A percentile compares a stretch with the other conserved stretches of the same genome.
These are phyloP conservation scores for Danielia reshetovae DNA, from an alignment of 805 yeast species.

Conservation along the genomic window DNA sequence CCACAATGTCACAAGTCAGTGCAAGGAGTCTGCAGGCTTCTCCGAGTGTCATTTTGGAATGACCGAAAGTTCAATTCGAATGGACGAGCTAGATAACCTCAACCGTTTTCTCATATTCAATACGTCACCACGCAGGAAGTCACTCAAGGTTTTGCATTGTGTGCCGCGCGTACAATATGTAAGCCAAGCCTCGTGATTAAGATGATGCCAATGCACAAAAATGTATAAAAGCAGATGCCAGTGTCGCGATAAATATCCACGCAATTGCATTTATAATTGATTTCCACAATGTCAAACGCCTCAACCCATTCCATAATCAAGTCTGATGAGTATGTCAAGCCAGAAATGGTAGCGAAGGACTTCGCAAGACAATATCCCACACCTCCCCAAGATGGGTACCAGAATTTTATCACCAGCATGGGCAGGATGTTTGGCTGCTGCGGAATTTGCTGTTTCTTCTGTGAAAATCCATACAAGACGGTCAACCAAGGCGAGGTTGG, in stretches of 20 bases:
- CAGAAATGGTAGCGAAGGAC: conserved; percentile 39
- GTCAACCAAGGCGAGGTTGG: conserved; percentile 70
- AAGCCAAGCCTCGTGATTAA: no score
- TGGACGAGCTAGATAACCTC: no score
- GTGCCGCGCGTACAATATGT: no score
- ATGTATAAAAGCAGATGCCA: neutral
- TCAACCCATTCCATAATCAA: neutral
- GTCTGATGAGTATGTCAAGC: conserved; percentile 19
- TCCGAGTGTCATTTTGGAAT: no score
- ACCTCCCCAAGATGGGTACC: conserved; percentile 40
- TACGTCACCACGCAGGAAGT: no score
- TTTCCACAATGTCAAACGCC: neutral
- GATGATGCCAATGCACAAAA: no score
- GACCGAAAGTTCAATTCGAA: no score
- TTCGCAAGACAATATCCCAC: conserved; percentile 40
- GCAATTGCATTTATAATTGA: neutral
- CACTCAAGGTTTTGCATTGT: no score
- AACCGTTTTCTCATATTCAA: no score
- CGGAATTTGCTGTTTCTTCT: conserved; percentile 55
- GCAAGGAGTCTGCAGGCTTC: no score
- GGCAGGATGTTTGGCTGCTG: conserved; percentile 50
- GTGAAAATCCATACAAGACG: conserved; percentile 56
- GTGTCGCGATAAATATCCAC: no score
- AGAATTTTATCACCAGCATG: conserved; percentile 30
- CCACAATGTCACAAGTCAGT: no score